Evolutionary conservation across 208 protist species (phyloP).

Genomic region (Trypanosoma mega): DNA sequence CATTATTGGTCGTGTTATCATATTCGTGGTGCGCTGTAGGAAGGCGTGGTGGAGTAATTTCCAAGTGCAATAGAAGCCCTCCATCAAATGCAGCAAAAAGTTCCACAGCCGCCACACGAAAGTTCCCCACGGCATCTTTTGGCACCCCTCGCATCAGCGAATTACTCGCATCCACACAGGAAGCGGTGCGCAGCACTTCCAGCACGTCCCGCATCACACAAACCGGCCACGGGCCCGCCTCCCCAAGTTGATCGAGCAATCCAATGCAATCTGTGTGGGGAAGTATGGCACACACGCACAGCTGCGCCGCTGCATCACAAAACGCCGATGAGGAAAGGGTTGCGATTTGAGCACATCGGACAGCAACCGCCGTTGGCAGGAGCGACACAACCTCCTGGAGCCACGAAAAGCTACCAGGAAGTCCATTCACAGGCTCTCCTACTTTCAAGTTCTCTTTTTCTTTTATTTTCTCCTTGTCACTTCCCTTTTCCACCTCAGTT

Average conservation of each 20-base stretch:
- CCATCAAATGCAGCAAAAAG: slow-evolving; percentile 27
- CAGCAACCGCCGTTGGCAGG: background rate
- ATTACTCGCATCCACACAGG: background rate
- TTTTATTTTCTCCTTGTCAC: no score
- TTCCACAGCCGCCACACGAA: slow-evolving; percentile 20
- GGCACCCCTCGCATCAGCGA: slow-evolving; percentile 22
- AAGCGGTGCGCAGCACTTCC: slow-evolving; percentile 37
- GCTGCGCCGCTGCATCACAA: slow-evolving; percentile 9
- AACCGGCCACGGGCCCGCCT: slow-evolving; percentile 33
- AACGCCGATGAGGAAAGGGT: no score
- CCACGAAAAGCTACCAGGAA: no score
- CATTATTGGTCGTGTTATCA: no score
- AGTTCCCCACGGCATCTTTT: slow-evolving; percentile 8
- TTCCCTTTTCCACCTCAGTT: no score
- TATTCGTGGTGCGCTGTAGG: no score
- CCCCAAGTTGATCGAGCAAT: background rate
- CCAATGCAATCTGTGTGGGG: slow-evolving; percentile 24
- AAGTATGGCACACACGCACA: slow-evolving; percentile 24
- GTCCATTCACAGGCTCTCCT: no score
- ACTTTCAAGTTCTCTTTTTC: no score
- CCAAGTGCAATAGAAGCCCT: slow-evolving; percentile 26
- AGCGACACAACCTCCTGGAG: background rate
- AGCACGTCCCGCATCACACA: slow-evolving; percentile 38
- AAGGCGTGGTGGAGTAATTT: no score
- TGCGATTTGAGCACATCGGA: slow-evolving; percentile 3